These are phyloP conservation scores for Pedinophyceae sp. DNA, from an alignment of 139 green algal species.

Conservation along the genomic window DNA sequence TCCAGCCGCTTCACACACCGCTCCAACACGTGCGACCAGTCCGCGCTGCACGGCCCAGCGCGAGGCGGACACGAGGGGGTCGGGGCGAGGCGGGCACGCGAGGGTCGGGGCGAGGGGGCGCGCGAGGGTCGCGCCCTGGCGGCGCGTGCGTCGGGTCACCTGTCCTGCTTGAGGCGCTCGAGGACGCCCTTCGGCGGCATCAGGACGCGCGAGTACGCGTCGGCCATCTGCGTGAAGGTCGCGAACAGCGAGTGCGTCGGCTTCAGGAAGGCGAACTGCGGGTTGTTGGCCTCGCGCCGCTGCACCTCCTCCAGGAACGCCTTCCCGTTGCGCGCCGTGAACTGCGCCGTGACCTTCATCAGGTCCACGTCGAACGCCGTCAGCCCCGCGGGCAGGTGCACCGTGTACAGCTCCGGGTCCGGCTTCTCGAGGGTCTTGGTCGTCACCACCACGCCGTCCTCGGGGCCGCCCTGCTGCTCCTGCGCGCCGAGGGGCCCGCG, in stretches of 20 bases:
- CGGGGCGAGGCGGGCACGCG: no score
- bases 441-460: conserved; percentile 3
- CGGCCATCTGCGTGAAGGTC: conserved; percentile 83
- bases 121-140: neutral
- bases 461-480: neutral
- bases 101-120: no score
- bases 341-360: conserved; percentile 91
- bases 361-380: conserved; percentile 71
- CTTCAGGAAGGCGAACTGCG: conserved; percentile 90
- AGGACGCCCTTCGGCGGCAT: conserved; percentile 68
- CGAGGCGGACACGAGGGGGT: no score
- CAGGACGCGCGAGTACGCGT: conserved; percentile 84
- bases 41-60: conserved; percentile 23
- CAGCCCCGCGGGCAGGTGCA: conserved; percentile 77
- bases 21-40: conserved; percentile 41
- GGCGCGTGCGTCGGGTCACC: conserved; percentile 15
- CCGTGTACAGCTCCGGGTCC: conserved; percentile 75
- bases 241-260: conserved; percentile 81
- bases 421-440: conserved; percentile 57
- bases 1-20: conserved; percentile 71
- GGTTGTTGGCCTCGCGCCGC: conserved; percentile 23
- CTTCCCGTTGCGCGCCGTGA: conserved; percentile 86
- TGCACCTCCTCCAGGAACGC: conserved; percentile 60
- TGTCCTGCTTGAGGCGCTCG: conserved; percentile 42
- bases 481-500: no score